Evolutionary conservation across 2,329 filamentous ascomycete genomes (phyloP).

Genomic region (Aspergillus udagawae): DNA sequence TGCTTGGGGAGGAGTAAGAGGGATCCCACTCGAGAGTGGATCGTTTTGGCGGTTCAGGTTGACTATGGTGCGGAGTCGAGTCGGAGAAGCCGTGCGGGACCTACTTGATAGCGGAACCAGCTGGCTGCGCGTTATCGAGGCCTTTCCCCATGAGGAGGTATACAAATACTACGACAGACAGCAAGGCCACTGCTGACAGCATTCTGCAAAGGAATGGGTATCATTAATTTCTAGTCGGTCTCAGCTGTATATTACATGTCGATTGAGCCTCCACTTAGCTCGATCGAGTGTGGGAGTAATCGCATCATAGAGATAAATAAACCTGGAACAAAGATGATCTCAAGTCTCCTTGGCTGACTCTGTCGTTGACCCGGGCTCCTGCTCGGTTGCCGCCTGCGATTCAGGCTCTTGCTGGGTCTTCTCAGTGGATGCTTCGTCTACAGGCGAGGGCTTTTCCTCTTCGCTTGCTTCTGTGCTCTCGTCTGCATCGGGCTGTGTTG

Average conservation of each 20-base stretch:
- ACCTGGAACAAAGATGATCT: background rate
- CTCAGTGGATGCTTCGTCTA: background rate
- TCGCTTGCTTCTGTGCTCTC: background rate
- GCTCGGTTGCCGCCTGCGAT: background rate
- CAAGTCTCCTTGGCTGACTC: constrained; percentile 12
- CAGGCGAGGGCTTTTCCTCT: background rate
- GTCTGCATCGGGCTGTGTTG: constrained; percentile 3
- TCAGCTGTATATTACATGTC: constrained; percentile 19
- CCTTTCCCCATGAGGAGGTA: background rate
- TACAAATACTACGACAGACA: background rate
- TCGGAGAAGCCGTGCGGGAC: background rate
- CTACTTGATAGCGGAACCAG: background rate
- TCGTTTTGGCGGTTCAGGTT: background rate
- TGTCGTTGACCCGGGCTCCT: constrained; percentile 2
- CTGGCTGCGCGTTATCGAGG: background rate
- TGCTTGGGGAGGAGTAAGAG: background rate
- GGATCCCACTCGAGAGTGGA: background rate
- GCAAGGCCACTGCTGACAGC: background rate
- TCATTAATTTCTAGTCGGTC: constrained; percentile 15
- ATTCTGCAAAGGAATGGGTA: constrained; percentile 10
- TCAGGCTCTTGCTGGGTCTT: constrained; percentile 10
- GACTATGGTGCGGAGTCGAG: background rate
- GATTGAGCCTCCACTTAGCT: constrained; percentile 1
- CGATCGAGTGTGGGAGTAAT: background rate
- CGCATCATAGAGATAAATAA: background rate